A percentile compares a stretch with the other conserved stretches of the same genome.
Conservation (phyloP, 1,284 basidiomycete species). For the Sanghuangporus sanghuang region DNA sequence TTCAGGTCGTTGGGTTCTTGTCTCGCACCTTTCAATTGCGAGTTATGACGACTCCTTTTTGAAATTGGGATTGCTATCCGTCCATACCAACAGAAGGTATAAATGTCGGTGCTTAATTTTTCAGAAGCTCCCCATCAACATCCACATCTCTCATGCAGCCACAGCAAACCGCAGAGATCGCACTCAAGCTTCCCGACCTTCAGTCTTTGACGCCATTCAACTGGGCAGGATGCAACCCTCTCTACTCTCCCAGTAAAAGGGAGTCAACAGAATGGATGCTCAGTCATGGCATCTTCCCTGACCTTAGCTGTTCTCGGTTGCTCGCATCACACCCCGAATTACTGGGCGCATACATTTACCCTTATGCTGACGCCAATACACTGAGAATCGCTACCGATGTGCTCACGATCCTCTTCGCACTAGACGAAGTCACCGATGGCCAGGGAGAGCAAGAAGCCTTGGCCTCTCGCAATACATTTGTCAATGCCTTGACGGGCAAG, state of each 20-base stretch:
- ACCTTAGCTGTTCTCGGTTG: slow-evolving; percentile 48
- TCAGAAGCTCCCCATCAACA: neutral
- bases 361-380: slow-evolving; percentile 50
- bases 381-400: slow-evolving; percentile 60
- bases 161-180: neutral
- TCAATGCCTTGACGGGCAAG: slow-evolving; percentile 47
- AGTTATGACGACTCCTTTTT: slow-evolving; percentile 18
- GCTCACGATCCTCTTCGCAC: slow-evolving; percentile 59
- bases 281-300: slow-evolving; percentile 49
- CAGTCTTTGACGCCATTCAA: slow-evolving; percentile 19
- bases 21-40: no score
- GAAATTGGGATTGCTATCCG: slow-evolving; percentile 46
- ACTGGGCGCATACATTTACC: slow-evolving; percentile 56
- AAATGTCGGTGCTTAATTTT: no score
- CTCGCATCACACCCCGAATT: slow-evolving; percentile 55
- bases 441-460: slow-evolving; percentile 49
- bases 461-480: slow-evolving; percentile 37
- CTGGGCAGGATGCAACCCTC: slow-evolving; percentile 35
- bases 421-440: slow-evolving; percentile 67
- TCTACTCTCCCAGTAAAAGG: slow-evolving; percentile 28
- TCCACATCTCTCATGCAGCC: neutral
- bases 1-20: no score
- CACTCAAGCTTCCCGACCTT: slow-evolving; percentile 19
- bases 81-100: slow-evolving; percentile 9
- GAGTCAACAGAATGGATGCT: slow-evolving; percentile 60